phyloP scores from a whole-genome alignment of 768 basidiomycete species.

The Amanita fuliginea region DNA sequence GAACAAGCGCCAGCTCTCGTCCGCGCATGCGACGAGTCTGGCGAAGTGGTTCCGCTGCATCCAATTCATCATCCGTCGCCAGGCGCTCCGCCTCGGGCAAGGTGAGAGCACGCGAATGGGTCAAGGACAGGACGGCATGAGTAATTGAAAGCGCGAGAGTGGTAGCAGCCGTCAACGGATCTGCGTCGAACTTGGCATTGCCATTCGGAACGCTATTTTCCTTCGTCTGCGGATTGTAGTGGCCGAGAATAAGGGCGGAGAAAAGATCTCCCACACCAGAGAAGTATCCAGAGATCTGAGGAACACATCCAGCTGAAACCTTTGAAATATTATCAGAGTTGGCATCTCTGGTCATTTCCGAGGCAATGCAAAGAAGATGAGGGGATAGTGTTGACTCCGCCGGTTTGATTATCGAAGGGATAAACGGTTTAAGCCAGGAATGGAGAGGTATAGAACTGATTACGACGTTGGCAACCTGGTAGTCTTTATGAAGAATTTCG shows the following conservation, averaged over 20 bases:
- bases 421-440: conserved; percentile 42
- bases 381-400: conserved; percentile 17
- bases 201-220: not conserved
- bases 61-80: conserved; percentile 70
- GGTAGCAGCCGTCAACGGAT: conserved; percentile 46
- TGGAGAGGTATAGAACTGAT: conserved; percentile 80
- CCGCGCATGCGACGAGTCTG: conserved; percentile 67
- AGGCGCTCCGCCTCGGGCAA: conserved; percentile 51
- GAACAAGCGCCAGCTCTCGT: conserved; percentile 77
- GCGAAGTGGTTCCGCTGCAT: conserved; percentile 51
- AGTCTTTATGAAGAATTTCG: conserved; percentile 60
- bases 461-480: conserved; percentile 76
- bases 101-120: conserved; percentile 41
- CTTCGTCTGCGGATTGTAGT: conserved; percentile 36
- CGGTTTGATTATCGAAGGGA: conserved; percentile 38
- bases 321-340: conserved; percentile 12
- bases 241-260: conserved; percentile 80
- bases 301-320: conserved; percentile 56
- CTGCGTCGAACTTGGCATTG: not conserved
- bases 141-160: conserved; percentile 66
- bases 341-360: conserved; percentile 26
- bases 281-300: conserved; percentile 82
- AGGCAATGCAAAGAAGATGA: conserved; percentile 75
- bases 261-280: conserved; percentile 98
- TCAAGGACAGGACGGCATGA: conserved; percentile 57